These are phyloP conservation scores for Alnus rubra DNA, from an alignment of 306 rosid species.

Conservation along the genomic window DNA sequence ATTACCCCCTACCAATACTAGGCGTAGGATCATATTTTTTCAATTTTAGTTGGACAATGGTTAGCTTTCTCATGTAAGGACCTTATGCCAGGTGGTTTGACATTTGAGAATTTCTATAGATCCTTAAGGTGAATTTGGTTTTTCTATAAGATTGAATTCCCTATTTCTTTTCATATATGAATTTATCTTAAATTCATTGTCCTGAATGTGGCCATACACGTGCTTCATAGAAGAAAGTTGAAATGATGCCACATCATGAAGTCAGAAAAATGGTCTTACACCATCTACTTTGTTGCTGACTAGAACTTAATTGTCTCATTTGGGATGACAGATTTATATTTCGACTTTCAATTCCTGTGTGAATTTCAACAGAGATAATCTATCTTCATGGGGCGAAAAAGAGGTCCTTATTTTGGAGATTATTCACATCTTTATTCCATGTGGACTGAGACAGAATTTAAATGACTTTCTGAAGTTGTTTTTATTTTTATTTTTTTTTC, in stretches of 20 bases:
- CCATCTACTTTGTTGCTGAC: background rate
- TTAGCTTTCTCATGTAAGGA: too few relatives aligned
- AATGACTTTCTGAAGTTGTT: background rate
- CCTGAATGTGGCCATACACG: background rate
- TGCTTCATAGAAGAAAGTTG: background rate
- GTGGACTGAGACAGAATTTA: background rate
- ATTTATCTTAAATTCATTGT: background rate
- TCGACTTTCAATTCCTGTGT: background rate
- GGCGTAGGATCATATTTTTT: background rate
- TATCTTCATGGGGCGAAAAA: background rate
- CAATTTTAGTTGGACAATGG: too few relatives aligned
- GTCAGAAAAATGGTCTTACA: background rate
- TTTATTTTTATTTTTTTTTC: background rate
- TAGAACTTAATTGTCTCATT: slow-evolving; percentile 8
- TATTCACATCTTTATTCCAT: background rate
- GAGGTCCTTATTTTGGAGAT: background rate
- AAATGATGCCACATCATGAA: background rate
- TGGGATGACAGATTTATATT: slow-evolving; percentile 16
- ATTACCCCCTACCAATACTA: background rate
- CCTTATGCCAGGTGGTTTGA: too few relatives aligned
- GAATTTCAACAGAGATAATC: background rate
- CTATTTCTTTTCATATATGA: background rate
- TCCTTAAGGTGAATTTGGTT: background rate
- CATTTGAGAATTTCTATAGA: too few relatives aligned
- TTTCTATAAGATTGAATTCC: too few relatives aligned